These are phyloP conservation scores for Aspergillus vadensis DNA, from an alignment of 2,329 filamentous ascomycete species.

Conservation along the genomic window DNA sequence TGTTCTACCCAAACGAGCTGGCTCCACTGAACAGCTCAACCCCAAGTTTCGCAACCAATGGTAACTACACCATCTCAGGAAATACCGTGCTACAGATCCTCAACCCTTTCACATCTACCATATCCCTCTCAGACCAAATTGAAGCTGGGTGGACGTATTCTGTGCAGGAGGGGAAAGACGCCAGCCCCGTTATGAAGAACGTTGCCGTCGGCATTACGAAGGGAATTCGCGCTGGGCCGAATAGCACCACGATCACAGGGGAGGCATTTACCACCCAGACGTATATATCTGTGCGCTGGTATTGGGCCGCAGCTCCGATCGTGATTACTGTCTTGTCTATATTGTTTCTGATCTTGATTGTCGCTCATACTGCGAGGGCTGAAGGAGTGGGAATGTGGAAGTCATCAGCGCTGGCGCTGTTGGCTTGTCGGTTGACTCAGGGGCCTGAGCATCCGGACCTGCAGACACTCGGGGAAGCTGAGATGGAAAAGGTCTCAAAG, in stretches of 20 bases:
- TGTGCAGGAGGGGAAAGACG: background rate
- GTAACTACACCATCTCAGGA: background rate
- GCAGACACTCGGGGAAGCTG: background rate
- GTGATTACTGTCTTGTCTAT: constrained; percentile 13
- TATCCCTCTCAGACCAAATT: background rate
- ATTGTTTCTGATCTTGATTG: constrained; percentile 18
- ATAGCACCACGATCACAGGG: constrained; percentile 12
- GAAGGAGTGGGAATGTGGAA: constrained; percentile 21
- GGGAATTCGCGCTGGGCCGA: constrained; percentile 17
- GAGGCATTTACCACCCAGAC: constrained; percentile 13
- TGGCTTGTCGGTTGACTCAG: constrained; percentile 10
- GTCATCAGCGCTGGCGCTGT: constrained; percentile 21
- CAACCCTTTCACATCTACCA: background rate
- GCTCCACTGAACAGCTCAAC: background rate
- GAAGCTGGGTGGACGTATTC: background rate
- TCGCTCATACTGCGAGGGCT: constrained; percentile 17
- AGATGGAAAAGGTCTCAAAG: background rate
- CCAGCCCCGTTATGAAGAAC: constrained; percentile 4
- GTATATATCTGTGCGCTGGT: constrained; percentile 20
- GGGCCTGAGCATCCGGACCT: background rate
- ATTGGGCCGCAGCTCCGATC: constrained; percentile 19
- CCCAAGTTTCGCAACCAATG: background rate
- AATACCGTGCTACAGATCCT: background rate
- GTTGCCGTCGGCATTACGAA: constrained; percentile 20
- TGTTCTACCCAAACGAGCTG: background rate